Evolutionary conservation across 805 yeast genomes (phyloP), one percentile per base, ranked within the genome.

Genomic region (Nakazawaea pomicola): DNA sequence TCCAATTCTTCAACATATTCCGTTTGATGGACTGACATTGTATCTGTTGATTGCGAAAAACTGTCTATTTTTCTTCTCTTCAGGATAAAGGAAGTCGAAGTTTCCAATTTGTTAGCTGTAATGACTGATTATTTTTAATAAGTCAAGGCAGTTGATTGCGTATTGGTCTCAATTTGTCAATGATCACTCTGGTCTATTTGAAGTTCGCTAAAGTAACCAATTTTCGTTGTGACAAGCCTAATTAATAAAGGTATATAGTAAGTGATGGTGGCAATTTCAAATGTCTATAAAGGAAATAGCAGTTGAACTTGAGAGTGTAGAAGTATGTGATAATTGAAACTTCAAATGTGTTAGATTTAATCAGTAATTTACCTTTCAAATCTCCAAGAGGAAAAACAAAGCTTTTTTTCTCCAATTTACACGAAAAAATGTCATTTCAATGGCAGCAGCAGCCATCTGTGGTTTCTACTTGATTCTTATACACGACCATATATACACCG

Each of bases 1-100:
- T 73, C 72, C 57, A 83, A 68, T 59, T 81, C 90, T 20, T 54
- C 52, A 11, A 50, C 46, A 37, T 52, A 50, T 17, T 37, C 38
- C 6, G 45, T n/a, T 12, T 41, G 37, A 16, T 33, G 33, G 12
- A 39, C 8, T 25, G 41, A 38, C 41, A 38, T 38, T 24, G 10
- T n/a, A 9, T 7, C 15, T 34, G 20, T n/a, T 14, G n/a, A 16
- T 34, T 20, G 11, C 2, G 18, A 16, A 30, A 30, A 32, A 12
- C 5, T 11, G 24, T 19, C 14, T 23, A 23, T 14, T 23, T 20
- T 23, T 17, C 37, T 34, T 25, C 19, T 23, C 19, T 34, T 34
- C 19, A 7, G 6, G 7, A 8, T 4, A 8, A 15, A 34, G 16
- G 37, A 23, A n/a, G 25, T 23, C 25, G 25, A 23, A 23, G 25